Conservation (phyloP, 1,284 basidiomycete genomes). For the Marasmius sp. region DNA sequence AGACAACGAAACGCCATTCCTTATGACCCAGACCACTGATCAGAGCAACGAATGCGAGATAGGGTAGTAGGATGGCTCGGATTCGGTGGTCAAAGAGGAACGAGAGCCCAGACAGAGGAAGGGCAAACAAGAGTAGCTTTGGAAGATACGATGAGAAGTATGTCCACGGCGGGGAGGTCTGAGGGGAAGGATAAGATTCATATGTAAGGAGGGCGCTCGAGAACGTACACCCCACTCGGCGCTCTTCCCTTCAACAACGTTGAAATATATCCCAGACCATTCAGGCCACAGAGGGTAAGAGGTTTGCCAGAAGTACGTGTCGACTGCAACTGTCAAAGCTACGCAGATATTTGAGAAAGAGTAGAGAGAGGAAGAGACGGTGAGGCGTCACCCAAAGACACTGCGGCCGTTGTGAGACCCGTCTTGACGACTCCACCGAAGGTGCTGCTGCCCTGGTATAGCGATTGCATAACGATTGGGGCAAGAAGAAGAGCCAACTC, state of each 20-base stretch:
- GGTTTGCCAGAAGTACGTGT: constrained; percentile 86
- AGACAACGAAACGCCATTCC: constrained; percentile 96
- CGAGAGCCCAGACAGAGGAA: constrained; percentile 65
- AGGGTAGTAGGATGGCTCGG: constrained; percentile 51
- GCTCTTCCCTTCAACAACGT: constrained; percentile 85
- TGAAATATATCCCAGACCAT: constrained; percentile 79
- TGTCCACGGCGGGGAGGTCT: constrained; percentile 72
- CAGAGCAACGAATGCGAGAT: constrained; percentile 56
- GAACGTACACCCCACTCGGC: constrained; percentile 87
- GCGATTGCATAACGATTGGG: constrained; percentile 60
- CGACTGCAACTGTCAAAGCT: constrained; percentile 70
- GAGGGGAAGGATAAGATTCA: constrained; percentile 5
- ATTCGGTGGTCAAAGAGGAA: constrained; percentile 46
- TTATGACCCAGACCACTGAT: constrained; percentile 85
- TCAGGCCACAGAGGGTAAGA: constrained; percentile 81
- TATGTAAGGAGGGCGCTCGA: constrained; percentile 3
- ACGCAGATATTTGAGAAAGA: background rate
- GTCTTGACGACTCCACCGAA: constrained; percentile 48
- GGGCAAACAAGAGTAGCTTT: constrained; percentile 70
- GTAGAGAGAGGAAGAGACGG: background rate
- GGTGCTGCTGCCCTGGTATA: constrained; percentile 44
- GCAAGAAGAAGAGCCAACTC: constrained; percentile 75
- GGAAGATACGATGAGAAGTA: constrained; percentile 79
- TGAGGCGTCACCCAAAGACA: constrained; percentile 54
- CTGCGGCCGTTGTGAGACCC: constrained; percentile 53